Base-by-base conservation (phyloP, 1,139 yeast species). In the Blastobotrys apis region DNA sequence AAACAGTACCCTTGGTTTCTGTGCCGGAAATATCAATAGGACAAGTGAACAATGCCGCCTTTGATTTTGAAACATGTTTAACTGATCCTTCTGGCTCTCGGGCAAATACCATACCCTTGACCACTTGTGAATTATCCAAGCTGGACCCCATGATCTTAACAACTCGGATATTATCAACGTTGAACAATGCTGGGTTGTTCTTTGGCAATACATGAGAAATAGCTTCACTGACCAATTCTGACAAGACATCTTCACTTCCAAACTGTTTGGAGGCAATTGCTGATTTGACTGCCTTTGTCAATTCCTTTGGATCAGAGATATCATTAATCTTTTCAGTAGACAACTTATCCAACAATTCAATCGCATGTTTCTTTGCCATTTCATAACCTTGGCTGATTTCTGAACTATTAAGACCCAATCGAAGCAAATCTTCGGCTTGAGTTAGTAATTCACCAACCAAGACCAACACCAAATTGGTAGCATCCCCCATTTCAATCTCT, bases 101-200 rank as follows among this genome's bases (percentile, higher is more conserved):
- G 56, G 95, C 95, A 74, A 94, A 92, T 33, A 94, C 97, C 98
- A 92, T 92, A 55, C 98, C 98, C 67, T 85, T 86, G 55, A 94
- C 73, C 45, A 94, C 98, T 56, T 76, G 75, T 8, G 95, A 84
- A 55, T 76, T 75, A 29, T 73, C 68, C 56, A 94, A 72, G 45
- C 94, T 75, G 19, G 95, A 76, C 48, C 98, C 98, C 96, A 92
- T 86, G 56, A 92, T 84, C 68, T 92, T 92, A 40, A 92, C 98
- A 25, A 92, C 97, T 64, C 98, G 80, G 50, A 92, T 77, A 47
- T 88, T 84, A 63, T 92, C 98, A 47, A 92, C 92, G 63, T 90
- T 92, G 72, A 90, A 90, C 32, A 65, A 63, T 38, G 62, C 62
- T n/a, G 80, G 76, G n/a, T n/a, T n/a, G 54, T 71, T 70, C 58